Evolutionary conservation across 2,329 filamentous ascomycete genomes (phyloP), one percentile per base, ranked within the genome.

Genomic region (Colletotrichum sansevieriae): DNA sequence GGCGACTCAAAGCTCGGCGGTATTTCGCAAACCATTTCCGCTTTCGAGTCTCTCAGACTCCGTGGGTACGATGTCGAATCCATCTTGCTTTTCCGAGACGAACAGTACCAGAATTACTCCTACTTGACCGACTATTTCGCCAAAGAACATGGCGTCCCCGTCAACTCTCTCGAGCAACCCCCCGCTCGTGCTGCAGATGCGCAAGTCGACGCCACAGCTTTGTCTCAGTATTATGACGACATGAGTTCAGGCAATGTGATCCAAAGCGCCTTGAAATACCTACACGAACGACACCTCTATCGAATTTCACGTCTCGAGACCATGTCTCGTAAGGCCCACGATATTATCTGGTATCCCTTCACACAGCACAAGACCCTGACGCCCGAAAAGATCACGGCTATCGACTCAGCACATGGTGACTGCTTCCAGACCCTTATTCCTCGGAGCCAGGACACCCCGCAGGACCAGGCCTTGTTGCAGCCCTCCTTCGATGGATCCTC

Each of bases 261-360:
- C 0, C 72, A 76, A 0, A 76, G 79, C 0, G 77, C 91, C 12
- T 78, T 92, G 0, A 76, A 82, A 0, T 75, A 80, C 1, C 82
- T 95, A 2, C 77, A 87, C 2, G 71, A 76, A 3, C 84, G 82
- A 13, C 91, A 94, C 63, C 73, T 79, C 1, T 71, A 81, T 3
- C 87, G 92, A 3, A 83, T 94, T 12, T 75, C 82, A 1, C 81
- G 85, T 0, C 79, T 96, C 0, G 85, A 90, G 39, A 83, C 80
- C 1, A 90, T 95, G 87, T 80, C 88, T 0, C 75, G 79, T 1
- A 83, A 85, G 46, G 93, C 93, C 0, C 83, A 89, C 63, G 76
- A 85, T 10, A 83, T 83, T 2, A 94, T 97, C 43, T 97, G 93
- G 93, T 95, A 95, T 73, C 93, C 94, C 0, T 97, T 97, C 74